Evolutionary conservation across 2,329 filamentous ascomycete genomes (phyloP).

Genomic region (Epicoccum sorghinum): DNA sequence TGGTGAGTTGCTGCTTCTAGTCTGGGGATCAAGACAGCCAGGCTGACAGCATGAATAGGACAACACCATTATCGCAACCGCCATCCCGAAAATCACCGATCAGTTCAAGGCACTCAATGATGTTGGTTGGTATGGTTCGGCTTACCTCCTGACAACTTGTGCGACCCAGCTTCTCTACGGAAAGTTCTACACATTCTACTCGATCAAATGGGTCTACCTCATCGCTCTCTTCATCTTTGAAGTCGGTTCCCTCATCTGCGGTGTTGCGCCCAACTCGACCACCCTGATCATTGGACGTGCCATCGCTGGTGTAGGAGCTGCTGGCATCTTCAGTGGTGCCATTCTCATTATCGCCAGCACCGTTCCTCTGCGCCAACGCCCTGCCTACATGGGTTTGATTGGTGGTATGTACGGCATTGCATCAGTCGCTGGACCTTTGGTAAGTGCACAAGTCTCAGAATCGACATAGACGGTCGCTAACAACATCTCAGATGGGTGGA

Average conservation of each 20-base stretch:
- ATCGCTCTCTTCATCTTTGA: conserved; percentile 56
- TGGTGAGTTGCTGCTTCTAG: conserved; percentile 28
- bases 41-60: conserved; percentile 7
- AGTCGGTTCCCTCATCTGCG: conserved; percentile 59
- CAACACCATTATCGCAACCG: conserved; percentile 48
- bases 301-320: conserved; percentile 57
- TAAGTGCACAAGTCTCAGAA: conserved; percentile 22
- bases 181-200: conserved; percentile 55
- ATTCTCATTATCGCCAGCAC: conserved; percentile 55
- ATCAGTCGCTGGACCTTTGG: conserved; percentile 54
- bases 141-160: conserved; percentile 52
- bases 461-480: conserved; percentile 29
- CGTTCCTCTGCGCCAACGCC: conserved; percentile 54
- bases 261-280: conserved; percentile 56
- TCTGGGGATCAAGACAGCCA: neutral
- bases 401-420: conserved; percentile 59
- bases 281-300: conserved; percentile 60
- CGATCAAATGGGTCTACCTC: conserved; percentile 56
- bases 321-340: conserved; percentile 58
- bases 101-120: conserved; percentile 54
- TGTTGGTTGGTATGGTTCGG: conserved; percentile 54
- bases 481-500: conserved; percentile 48
- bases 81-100: conserved; percentile 57
- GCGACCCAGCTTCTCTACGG: conserved; percentile 49
- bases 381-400: conserved; percentile 57